These are phyloP conservation scores for Calonectria hongkongensis DNA, from an alignment of 2,329 filamentous ascomycete genomes.

Conservation along the genomic window DNA sequence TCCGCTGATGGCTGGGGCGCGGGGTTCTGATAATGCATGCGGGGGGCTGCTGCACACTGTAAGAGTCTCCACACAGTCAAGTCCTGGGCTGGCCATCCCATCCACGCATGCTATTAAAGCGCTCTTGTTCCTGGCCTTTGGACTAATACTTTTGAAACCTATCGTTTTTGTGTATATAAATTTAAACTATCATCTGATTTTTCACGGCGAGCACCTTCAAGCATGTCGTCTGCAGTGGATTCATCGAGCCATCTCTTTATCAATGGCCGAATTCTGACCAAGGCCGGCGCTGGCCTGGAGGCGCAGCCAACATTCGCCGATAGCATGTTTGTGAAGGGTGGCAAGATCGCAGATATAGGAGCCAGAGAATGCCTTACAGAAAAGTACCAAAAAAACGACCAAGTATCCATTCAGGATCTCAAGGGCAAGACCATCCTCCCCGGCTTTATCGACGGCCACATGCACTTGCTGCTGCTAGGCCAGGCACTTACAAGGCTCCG, in stretches of 20 bases:
- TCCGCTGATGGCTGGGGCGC: neutral
- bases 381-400: neutral
- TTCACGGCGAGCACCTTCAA: neutral
- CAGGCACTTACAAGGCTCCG: conserved; percentile 66
- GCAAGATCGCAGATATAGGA: conserved; percentile 28
- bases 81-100: neutral
- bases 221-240: neutral
- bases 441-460: conserved; percentile 70
- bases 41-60: neutral
- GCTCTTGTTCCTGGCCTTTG: neutral
- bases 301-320: conserved; percentile 33
- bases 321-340: conserved; percentile 33
- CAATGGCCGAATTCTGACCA: conserved; percentile 34
- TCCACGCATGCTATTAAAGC: neutral
- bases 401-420: conserved; percentile 21
- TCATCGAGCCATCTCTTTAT: conserved; percentile 23
- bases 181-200: too few species aligned
- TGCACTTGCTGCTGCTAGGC: conserved; percentile 68
- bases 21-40: conserved; percentile 12
- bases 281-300: conserved; percentile 22
- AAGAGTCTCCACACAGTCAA: neutral
- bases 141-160: too few species aligned
- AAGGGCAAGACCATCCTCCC: conserved; percentile 60
- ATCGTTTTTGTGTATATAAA: too few species aligned
- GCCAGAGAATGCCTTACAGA: neutral